Conservation (phyloP, 2,329 filamentous ascomycete genomes). For the Ceratocystis cubensis region DNA sequence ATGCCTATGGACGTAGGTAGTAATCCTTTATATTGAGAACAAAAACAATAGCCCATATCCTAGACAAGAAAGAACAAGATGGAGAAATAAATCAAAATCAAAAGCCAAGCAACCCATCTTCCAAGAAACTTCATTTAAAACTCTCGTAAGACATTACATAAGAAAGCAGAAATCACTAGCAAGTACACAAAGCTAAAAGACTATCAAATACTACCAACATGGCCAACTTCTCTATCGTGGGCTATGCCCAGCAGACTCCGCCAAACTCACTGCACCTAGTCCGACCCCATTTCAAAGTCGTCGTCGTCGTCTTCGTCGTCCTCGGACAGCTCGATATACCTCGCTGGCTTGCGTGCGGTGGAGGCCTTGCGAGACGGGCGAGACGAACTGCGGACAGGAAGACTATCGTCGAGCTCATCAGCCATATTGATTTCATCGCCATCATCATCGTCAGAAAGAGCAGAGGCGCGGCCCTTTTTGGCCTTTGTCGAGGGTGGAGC, state of each 20-base stretch:
- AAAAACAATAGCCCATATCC: background rate
- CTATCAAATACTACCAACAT: background rate
- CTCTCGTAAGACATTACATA: background rate
- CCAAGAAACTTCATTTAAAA: background rate
- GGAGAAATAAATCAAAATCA: background rate
- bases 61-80: background rate
- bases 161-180: background rate
- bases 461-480: background rate
- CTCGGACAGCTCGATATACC: slow-evolving; percentile 18
- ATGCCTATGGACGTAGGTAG: too few species aligned
- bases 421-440: slow-evolving; percentile 29
- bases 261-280: slow-evolving; percentile 2
- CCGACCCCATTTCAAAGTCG: slow-evolving; percentile 20
- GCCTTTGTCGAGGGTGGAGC: background rate
- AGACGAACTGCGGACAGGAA: background rate
- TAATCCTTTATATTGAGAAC: too few species aligned
- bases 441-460: slow-evolving; percentile 28
- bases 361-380: slow-evolving; percentile 18
- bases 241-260: background rate
- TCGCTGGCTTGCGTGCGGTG: slow-evolving; percentile 23
- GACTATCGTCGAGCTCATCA: slow-evolving; percentile 34
- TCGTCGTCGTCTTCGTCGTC: slow-evolving; percentile 18
- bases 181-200: background rate
- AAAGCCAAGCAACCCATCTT: background rate
- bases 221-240: background rate